phyloP scores from a whole-genome alignment of 306 rosid genomes.

The Rosa persica region DNA sequence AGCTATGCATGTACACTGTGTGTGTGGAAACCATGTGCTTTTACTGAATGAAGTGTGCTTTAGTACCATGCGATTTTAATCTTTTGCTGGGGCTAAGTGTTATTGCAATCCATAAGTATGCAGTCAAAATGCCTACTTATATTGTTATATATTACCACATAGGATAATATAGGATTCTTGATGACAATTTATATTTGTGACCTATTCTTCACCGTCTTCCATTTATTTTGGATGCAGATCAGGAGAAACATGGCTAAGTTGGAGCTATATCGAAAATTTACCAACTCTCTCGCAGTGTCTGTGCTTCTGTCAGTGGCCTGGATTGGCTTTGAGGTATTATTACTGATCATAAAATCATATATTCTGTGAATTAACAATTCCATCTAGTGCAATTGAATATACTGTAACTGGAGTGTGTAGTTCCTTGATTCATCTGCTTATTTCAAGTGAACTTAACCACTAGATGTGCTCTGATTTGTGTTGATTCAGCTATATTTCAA shows the following conservation, averaged over 20 bases:
- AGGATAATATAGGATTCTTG: neutral
- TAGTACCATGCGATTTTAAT: conserved; percentile 1
- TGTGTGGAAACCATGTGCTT: neutral
- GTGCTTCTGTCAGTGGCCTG: conserved; percentile 87
- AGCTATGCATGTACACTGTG: neutral
- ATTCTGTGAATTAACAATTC: conserved; percentile 6
- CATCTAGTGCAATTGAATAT: neutral
- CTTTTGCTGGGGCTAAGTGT: neutral
- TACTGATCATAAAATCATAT: conserved; percentile 1
- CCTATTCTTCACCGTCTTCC: conserved; percentile 14
- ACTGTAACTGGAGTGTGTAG: neutral
- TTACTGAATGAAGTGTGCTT: neutral
- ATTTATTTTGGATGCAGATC: conserved; percentile 46
- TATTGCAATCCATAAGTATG: neutral
- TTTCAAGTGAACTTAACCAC: conserved; percentile 20
- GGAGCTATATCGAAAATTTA: conserved; percentile 88
- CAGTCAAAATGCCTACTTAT: neutral
- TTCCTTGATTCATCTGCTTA: conserved; percentile 8
- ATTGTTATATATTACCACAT: neutral
- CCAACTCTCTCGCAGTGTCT: conserved; percentile 79
- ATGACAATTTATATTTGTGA: neutral
- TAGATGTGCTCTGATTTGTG: conserved; percentile 16
- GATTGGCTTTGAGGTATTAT: conserved; percentile 97
- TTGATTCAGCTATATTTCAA: conserved; percentile 80
- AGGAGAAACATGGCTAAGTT: conserved; percentile 85